These are phyloP conservation scores for Fusarium newnesense DNA, from an alignment of 2,329 filamentous ascomycete genomes.

Conservation along the genomic window DNA sequence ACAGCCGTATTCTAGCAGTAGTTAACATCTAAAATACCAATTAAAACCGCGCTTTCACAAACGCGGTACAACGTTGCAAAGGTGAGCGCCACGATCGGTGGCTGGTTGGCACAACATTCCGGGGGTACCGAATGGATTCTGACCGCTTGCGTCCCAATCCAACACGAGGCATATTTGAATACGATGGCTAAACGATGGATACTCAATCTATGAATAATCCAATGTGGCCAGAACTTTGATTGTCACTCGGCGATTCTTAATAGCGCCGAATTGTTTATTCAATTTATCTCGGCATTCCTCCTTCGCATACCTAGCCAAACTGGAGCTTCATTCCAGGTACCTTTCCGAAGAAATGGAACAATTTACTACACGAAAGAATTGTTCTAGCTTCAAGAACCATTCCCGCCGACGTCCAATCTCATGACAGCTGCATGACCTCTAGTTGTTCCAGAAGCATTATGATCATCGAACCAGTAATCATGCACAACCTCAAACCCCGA, in stretches of 20 bases:
- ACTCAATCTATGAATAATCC: background rate
- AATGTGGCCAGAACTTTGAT: background rate
- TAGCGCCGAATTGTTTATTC: background rate
- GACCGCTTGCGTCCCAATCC: background rate
- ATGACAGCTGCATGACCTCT: slow-evolving; percentile 22
- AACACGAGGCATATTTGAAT: background rate
- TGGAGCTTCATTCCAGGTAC: background rate
- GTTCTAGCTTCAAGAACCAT: background rate
- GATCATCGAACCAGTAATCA: slow-evolving; percentile 25
- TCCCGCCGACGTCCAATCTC: slow-evolving; percentile 3
- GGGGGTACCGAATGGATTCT: background rate
- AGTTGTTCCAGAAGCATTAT: background rate
- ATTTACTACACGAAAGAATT: background rate
- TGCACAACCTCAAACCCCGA: slow-evolving; percentile 20
- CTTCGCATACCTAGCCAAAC: background rate
- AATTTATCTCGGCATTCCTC: background rate
- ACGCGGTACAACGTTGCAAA: background rate
- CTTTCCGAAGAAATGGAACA: fast-evolving
- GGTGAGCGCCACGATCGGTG: background rate
- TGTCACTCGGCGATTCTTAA: background rate
- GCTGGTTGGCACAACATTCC: background rate
- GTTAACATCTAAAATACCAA: background rate
- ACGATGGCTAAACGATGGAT: background rate
- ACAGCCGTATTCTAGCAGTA: background rate
- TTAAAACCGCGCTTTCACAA: background rate